Evolutionary conservation across 2,329 filamentous ascomycete species (phyloP).

Genomic region (Chalaropsis thielavioides): DNA sequence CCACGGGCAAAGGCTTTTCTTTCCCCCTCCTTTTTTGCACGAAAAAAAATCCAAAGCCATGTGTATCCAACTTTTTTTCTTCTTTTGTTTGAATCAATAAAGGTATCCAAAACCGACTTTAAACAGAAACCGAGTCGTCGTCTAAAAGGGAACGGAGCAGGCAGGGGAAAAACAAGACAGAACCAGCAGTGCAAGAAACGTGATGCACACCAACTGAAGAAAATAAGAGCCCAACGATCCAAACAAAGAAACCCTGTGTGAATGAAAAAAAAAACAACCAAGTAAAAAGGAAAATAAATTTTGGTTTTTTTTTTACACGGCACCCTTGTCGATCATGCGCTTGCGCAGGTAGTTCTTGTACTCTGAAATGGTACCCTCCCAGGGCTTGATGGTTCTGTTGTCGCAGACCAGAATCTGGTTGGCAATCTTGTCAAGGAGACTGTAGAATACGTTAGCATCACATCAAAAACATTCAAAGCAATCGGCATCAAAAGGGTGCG

Average conservation of each 20-base stretch:
- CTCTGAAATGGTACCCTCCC: constrained; percentile 77
- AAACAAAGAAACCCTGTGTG: constrained; percentile 1
- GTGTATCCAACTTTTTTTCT: background rate
- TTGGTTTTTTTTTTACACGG: constrained; percentile 45
- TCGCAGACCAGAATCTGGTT: constrained; percentile 99
- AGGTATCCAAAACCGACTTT: constrained; percentile 7
- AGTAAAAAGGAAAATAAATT: background rate
- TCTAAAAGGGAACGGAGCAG: background rate
- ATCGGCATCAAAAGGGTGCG: background rate
- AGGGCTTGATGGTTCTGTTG: constrained; percentile 82
- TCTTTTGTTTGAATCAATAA: constrained; percentile 2
- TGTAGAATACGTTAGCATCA: constrained; percentile 26
- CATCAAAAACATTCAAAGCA: constrained; percentile 18
- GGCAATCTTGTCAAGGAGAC: constrained; percentile 96
- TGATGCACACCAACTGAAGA: background rate
- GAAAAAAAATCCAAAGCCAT: background rate
- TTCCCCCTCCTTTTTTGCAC: no score
- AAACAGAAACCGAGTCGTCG: constrained; percentile 1
- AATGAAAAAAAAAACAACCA: constrained; percentile 1
- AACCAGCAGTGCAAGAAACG: background rate
- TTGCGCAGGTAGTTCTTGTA: constrained; percentile 99
- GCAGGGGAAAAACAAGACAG: background rate
- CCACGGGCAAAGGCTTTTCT: no score
- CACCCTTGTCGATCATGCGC: constrained; percentile 88
- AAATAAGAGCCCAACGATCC: constrained; percentile 4